These are phyloP conservation scores for Kurtzmaniella cleridarum DNA, from an alignment of 805 yeast genomes.

Conservation along the genomic window DNA sequence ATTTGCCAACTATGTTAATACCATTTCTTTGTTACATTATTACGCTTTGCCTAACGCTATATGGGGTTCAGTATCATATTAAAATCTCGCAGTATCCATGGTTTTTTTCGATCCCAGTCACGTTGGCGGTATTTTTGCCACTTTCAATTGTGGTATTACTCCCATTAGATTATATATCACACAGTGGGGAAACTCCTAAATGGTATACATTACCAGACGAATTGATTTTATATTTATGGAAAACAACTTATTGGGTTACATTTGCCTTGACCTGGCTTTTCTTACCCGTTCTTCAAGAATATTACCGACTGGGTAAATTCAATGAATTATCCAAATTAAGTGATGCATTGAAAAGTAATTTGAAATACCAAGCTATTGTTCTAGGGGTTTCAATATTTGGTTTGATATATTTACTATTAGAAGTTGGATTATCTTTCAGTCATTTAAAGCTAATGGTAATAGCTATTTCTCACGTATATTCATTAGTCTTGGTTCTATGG, in stretches of 20 bases:
- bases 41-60: slow-evolving; percentile 22
- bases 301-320: slow-evolving; percentile 64
- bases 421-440: slow-evolving; percentile 44
- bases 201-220: slow-evolving; percentile 43
- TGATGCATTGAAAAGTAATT: slow-evolving; percentile 53
- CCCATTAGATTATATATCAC: slow-evolving; percentile 69
- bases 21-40: slow-evolving; percentile 21
- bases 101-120: slow-evolving; percentile 43
- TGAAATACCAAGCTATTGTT: slow-evolving; percentile 57
- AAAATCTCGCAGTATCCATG: slow-evolving; percentile 28
- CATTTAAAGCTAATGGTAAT: slow-evolving; percentile 64
- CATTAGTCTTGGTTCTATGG: slow-evolving; percentile 73
- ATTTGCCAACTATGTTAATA: slow-evolving; percentile 18
- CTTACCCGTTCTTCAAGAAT: slow-evolving; percentile 69
- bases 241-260: slow-evolving; percentile 73
- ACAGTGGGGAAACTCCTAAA: slow-evolving; percentile 31
- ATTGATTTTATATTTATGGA: slow-evolving; percentile 59
- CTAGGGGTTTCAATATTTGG: slow-evolving; percentile 50
- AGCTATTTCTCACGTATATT: slow-evolving; percentile 72
- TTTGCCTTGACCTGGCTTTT: slow-evolving; percentile 75
- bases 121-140: slow-evolving; percentile 66
- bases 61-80: slow-evolving; percentile 32
- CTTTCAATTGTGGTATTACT: slow-evolving; percentile 66
- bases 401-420: slow-evolving; percentile 51
- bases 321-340: slow-evolving; percentile 40